Base-by-base conservation (phyloP, 2,329 filamentous ascomycete species). In the Penicillium sp. region DNA sequence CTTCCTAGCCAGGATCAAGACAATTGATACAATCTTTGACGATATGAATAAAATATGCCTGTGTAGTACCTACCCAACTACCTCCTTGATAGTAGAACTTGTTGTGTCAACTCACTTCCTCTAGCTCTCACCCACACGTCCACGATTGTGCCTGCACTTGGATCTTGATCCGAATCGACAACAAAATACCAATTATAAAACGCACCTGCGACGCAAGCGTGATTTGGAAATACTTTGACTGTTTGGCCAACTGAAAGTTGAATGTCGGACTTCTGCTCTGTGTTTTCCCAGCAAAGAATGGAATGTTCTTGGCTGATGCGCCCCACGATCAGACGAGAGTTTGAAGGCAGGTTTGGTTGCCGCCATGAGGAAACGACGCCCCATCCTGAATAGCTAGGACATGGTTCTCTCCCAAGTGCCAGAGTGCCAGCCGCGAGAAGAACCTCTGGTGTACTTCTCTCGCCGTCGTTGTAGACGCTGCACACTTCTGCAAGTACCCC, bases 231-330 rank as follows among this genome's bases (percentile, higher is more conserved):
- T 7, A 93, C 75, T 57, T 84, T 78, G 24, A 92, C 72, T 65
- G 84, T 83, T 66, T 90, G 82, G 0, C 89, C 89, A 30, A 90
- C 75, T 2, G 70, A 61, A 57, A 90, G 66, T 47, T 73, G 66
- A 48, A 80, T 71, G n/a, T 76, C 67, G 14, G n/a, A n/a, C n/a
- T 16, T 11, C 26, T 62, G 62, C 1, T 67, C 55, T 0, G 77
- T 73, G 12, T 66, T 72, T 14, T 75, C 72, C 83, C 87, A 91
- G 1, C 75, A 77, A 63, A 93, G 66, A 54, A 91, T 84, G 0
- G 87, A 88, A 72, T 93, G 90, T 73, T 94, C 90, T 73, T 93
- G 90, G 61, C 85, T 87, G 57, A 93, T 82, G 24, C 83, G 80
- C 14, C 82, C 84, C 1, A 93, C 84, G 61, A 89, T 81, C 86